Percentiles rank a stretch among this genome's conserved stretches.
Conservation (phyloP, 1,139 yeast species). For the Magnusiomyces sp. region DNA sequence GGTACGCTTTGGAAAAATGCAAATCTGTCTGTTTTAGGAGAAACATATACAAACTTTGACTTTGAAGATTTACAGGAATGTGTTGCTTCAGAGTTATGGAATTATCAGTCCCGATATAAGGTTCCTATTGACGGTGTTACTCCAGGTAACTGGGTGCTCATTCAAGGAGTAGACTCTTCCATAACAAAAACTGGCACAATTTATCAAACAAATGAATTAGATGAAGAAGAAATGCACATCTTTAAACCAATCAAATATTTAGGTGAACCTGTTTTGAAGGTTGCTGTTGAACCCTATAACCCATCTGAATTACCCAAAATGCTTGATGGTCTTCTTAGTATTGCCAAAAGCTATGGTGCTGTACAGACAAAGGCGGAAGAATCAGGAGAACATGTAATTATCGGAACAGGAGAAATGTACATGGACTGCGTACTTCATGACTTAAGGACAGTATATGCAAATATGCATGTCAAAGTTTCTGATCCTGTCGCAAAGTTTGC, state of each 20-base stretch:
- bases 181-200: conserved; percentile 57
- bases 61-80: conserved; percentile 42
- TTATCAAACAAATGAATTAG: conserved; percentile 25
- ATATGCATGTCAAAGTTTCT: conserved; percentile 69
- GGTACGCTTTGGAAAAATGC: conserved; percentile 50
- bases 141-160: conserved; percentile 58
- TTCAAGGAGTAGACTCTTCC: conserved; percentile 52
- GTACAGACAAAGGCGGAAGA: conserved; percentile 67
- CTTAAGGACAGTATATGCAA: conserved; percentile 51
- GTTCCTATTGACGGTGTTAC: conserved; percentile 47
- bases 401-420: conserved; percentile 83
- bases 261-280: conserved; percentile 57
- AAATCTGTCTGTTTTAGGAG: conserved; percentile 51
- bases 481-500: conserved; percentile 75
- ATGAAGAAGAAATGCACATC: conserved; percentile 24
- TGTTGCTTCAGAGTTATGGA: conserved; percentile 41
- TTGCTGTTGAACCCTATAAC: conserved; percentile 72
- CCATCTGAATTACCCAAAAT: conserved; percentile 75
- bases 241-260: conserved; percentile 41
- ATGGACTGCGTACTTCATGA: conserved; percentile 81
- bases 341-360: conserved; percentile 59
- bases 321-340: conserved; percentile 55
- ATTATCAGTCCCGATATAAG: conserved; percentile 68
- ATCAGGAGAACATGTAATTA: conserved; percentile 75
- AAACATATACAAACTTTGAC: conserved; percentile 42